These are phyloP conservation scores for Geotrichum carabidarum DNA, from an alignment of 1,139 yeast genomes.

Conservation along the genomic window DNA sequence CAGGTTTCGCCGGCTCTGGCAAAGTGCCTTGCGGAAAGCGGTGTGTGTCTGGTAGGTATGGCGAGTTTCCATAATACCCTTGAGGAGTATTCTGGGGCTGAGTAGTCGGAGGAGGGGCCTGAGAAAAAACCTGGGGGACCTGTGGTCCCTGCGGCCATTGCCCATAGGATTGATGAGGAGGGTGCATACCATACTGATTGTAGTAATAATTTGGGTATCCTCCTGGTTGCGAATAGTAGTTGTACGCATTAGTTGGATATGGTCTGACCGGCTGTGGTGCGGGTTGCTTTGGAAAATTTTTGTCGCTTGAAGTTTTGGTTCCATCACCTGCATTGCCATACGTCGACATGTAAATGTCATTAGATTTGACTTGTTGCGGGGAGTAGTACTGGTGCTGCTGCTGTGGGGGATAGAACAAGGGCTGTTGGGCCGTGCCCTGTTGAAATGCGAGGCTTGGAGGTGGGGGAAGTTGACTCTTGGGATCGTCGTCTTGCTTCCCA, in stretches of 20 bases:
- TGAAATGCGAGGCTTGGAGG: slow-evolving; percentile 1
- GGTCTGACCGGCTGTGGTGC: background rate
- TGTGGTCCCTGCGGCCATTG: background rate
- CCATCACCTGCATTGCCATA: slow-evolving; percentile 12
- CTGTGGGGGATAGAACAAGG: background rate
- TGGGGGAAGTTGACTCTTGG: background rate
- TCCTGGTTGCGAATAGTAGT: slow-evolving; percentile 1
- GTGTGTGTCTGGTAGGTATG: background rate
- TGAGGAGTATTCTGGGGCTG: background rate
- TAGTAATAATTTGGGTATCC: background rate
- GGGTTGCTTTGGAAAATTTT: background rate
- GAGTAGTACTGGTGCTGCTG: background rate
- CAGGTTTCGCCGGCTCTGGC: background rate
- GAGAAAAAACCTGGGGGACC: background rate
- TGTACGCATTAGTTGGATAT: background rate
- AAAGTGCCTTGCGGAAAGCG: background rate
- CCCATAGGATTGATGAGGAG: background rate
- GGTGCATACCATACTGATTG: background rate
- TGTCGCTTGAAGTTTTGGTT: background rate
- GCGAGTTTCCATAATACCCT: slow-evolving; percentile 1
- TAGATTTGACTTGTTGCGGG: slow-evolving; percentile 1
- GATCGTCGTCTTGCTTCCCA: slow-evolving; percentile 1
- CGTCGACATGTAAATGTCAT: slow-evolving; percentile 7
- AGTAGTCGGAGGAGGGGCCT: background rate
- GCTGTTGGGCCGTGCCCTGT: background rate